These are phyloP conservation scores for Hymenoscyphus scutula DNA, from an alignment of 2,329 filamentous ascomycete genomes.

Conservation along the genomic window DNA sequence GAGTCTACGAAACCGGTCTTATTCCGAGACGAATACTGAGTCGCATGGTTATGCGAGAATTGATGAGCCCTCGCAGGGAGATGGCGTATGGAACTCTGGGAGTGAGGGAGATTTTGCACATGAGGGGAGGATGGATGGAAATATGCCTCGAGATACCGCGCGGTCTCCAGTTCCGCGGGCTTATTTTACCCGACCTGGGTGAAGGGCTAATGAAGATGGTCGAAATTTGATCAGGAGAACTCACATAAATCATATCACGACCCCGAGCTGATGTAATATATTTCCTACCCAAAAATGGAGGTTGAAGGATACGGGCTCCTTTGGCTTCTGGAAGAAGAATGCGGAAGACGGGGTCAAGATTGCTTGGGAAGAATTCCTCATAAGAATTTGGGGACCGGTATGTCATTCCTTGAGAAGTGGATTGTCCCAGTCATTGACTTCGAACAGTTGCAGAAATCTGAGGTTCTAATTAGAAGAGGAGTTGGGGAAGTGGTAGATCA, in stretches of 20 bases:
- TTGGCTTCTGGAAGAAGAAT: background rate
- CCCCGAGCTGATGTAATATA: background rate
- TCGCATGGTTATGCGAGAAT: background rate
- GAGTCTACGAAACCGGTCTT: background rate
- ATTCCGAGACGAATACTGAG: background rate
- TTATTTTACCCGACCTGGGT: background rate
- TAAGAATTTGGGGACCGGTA: background rate
- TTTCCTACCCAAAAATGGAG: background rate
- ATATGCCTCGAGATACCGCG: background rate
- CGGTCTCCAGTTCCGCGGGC: background rate
- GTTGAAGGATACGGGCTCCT: background rate
- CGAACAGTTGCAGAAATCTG: background rate
- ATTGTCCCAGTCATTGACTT: background rate
- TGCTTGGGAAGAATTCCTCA: background rate
- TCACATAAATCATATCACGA: background rate
- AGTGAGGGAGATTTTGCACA: no score
- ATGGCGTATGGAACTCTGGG: background rate
- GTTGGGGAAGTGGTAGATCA: no score
- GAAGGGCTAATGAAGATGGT: background rate
- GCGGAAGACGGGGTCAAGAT: background rate
- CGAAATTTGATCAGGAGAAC: background rate
- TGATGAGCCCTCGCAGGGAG: background rate
- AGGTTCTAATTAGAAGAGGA: no score
- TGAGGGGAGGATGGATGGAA: background rate
- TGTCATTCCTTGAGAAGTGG: background rate